These are phyloP conservation scores for Eremothecium cymbalariae DNA, from an alignment of 1,139 yeast genomes.

Conservation along the genomic window DNA sequence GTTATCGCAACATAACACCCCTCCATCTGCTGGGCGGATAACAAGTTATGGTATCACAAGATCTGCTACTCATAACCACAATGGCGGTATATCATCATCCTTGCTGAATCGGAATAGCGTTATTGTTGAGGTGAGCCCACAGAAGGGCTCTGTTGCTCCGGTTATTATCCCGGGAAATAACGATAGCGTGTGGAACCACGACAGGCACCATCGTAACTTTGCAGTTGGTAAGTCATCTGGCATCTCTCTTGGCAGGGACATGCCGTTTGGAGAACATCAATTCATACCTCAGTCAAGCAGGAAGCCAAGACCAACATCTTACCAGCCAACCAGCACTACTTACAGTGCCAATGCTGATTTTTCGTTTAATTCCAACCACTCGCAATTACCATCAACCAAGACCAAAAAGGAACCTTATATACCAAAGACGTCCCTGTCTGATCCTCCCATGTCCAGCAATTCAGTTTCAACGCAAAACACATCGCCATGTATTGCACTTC, in stretches of 20 bases:
- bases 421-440: too few relatives aligned
- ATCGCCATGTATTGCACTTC: too few relatives aligned
- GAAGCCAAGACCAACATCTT: slow-evolving; percentile 74
- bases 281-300: slow-evolving; percentile 32
- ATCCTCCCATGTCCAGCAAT: too few relatives aligned
- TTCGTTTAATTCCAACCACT: too few relatives aligned
- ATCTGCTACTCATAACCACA: slow-evolving; percentile 38
- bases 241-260: background rate
- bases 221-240: too few relatives aligned
- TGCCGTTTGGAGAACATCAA: slow-evolving; percentile 9
- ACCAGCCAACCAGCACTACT: slow-evolving; percentile 49
- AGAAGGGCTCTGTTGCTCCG: slow-evolving; percentile 9
- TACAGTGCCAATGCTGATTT: too few relatives aligned
- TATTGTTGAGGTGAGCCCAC: slow-evolving; percentile 23
- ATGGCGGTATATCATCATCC: slow-evolving; percentile 24
- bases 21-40: slow-evolving; percentile 9
- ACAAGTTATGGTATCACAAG: slow-evolving; percentile 30
- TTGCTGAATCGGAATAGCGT: slow-evolving; percentile 19
- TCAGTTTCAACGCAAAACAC: too few relatives aligned
- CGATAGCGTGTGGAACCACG: too few relatives aligned
- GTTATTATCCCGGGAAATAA: slow-evolving; percentile 3
- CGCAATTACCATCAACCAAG: too few relatives aligned
- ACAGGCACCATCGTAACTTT: too few relatives aligned
- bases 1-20: slow-evolving; percentile 10
- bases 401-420: too few relatives aligned